Percentiles rank a stretch among this genome's conserved stretches.
Conservation (phyloP, 1,284 basidiomycete species). For the Sphaerobolus stellatus region DNA sequence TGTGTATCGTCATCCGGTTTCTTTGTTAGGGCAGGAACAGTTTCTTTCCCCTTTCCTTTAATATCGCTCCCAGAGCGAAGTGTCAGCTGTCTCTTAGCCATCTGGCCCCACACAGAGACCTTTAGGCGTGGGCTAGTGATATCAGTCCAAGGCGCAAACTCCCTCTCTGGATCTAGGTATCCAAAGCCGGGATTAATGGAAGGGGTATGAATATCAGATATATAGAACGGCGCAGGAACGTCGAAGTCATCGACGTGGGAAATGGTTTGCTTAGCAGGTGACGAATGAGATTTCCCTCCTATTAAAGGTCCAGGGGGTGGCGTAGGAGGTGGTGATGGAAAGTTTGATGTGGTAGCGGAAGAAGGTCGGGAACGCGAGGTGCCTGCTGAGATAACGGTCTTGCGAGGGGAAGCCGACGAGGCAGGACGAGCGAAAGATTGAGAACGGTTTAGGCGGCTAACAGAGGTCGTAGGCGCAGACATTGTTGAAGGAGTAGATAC, state of each 20-base stretch:
- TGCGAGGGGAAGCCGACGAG: not conserved
- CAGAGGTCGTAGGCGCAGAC: not conserved
- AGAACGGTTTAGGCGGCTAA: not conserved
- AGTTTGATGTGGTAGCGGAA: not conserved
- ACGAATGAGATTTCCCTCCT: not conserved
- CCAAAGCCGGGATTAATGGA: conserved; percentile 76
- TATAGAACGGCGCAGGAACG: conserved; percentile 50
- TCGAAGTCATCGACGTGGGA: conserved; percentile 1
- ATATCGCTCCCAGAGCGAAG: conserved; percentile 34
- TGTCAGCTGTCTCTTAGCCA: not conserved
- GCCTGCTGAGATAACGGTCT: not conserved
- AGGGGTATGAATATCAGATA: conserved; percentile 67
- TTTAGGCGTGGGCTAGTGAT: conserved; percentile 41
- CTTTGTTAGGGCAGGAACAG: conserved; percentile 10
- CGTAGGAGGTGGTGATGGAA: conserved; percentile 12
- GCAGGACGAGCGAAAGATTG: not conserved
- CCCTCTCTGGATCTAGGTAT: conserved; percentile 48
- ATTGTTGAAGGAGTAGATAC: conserved; percentile 3
- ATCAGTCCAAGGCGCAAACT: conserved; percentile 50
- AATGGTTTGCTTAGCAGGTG: not conserved
- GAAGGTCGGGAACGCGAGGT: not conserved
- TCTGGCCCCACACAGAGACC: conserved; percentile 61
- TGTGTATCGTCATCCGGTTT: conserved; percentile 20
- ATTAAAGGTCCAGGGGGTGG: conserved; percentile 7
- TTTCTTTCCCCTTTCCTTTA: conserved; percentile 24